These are phyloP conservation scores for Solanum hybrid DNA, from an alignment of 305 asterid genomes.

Conservation along the genomic window DNA sequence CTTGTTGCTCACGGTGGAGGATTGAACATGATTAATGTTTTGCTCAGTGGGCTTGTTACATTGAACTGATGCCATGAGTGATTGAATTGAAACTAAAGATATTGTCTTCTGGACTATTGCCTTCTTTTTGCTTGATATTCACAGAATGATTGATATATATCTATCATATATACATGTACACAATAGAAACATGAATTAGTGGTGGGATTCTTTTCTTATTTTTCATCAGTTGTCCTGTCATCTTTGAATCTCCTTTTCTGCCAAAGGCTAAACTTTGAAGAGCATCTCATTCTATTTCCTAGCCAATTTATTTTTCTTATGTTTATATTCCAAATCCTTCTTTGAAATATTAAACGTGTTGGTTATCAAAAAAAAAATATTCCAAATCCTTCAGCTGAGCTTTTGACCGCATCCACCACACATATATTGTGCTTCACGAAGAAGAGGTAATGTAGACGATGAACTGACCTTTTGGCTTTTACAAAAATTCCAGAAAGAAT, in stretches of 20 bases:
- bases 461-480: background rate
- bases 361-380: background rate
- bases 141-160: background rate
- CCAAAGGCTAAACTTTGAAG: slow-evolving; percentile 7
- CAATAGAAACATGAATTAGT: background rate
- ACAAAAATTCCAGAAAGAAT: background rate
- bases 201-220: background rate
- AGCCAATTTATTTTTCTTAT: background rate
- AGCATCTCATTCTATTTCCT: slow-evolving; percentile 10
- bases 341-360: background rate
- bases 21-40: background rate
- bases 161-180: background rate
- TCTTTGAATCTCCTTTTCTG: slow-evolving; percentile 10
- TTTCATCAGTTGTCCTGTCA: background rate
- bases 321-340: background rate
- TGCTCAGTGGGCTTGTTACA: background rate
- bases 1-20: background rate
- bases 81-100: background rate
- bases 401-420: background rate
- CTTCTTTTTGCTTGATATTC: background rate
- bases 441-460: background rate
- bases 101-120: background rate
- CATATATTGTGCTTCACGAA: background rate
- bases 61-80: slow-evolving; percentile 6
- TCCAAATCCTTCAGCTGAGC: background rate